These are phyloP conservation scores for Penicillium roqueforti DNA, from an alignment of 495 filamentous ascomycete species.

Conservation along the genomic window DNA sequence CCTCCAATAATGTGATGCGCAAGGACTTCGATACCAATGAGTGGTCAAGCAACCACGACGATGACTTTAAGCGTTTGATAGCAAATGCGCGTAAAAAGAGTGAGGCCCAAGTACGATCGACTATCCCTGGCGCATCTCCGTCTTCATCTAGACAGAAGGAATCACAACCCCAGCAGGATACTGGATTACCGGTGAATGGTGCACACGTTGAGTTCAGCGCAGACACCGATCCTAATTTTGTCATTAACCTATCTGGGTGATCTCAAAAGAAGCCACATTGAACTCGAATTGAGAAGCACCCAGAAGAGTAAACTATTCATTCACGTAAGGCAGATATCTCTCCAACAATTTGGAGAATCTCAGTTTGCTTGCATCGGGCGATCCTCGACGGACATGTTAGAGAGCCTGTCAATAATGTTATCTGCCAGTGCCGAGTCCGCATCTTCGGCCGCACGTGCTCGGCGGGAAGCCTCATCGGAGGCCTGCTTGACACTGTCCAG, in stretches of 20 bases:
- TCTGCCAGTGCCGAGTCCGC: constrained; percentile 35
- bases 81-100: constrained; percentile 57
- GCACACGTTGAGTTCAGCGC: neutral
- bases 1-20: constrained; percentile 52
- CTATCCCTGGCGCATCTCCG: constrained; percentile 24
- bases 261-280: neutral
- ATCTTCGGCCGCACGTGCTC: constrained; percentile 21
- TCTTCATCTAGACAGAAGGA: constrained; percentile 1
- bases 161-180: neutral
- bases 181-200: neutral
- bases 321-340: neutral
- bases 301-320: neutral
- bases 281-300: neutral
- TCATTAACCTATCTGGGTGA: constrained; percentile 9
- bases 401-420: constrained; percentile 39
- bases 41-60: constrained; percentile 69
- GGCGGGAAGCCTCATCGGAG: constrained; percentile 30
- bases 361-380: constrained; percentile 26
- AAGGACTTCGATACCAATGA: constrained; percentile 79
- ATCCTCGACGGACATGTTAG: constrained; percentile 44
- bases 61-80: constrained; percentile 71
- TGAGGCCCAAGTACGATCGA: constrained; percentile 28
- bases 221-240: neutral
- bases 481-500: constrained; percentile 40
- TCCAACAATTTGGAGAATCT: neutral